These are phyloP conservation scores for Hypsizygus marmoreus DNA, from an alignment of 768 basidiomycete species.

Conservation along the genomic window DNA sequence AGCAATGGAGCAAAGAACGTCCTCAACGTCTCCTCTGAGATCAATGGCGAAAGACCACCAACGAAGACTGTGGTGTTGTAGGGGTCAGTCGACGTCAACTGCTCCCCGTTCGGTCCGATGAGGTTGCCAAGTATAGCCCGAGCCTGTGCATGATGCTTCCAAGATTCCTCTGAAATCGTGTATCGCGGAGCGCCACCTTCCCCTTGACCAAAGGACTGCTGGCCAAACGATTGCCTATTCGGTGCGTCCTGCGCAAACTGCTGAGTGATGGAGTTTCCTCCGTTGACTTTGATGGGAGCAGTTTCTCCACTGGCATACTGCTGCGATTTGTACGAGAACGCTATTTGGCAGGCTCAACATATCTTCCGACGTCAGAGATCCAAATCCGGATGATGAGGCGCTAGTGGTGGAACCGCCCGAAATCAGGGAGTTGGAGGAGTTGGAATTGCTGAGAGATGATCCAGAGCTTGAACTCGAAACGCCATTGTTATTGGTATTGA, in stretches of 20 bases:
- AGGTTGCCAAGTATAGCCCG: conserved; percentile 80
- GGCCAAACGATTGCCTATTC: no score
- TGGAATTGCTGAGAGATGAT: conserved; percentile 52
- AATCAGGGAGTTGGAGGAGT: conserved; percentile 52
- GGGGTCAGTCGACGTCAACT: conserved; percentile 88
- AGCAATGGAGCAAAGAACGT: conserved; percentile 88
- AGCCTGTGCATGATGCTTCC: conserved; percentile 85
- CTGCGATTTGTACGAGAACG: conserved; percentile 48
- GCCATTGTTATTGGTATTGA: conserved; percentile 34
- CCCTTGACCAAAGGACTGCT: conserved; percentile 30
- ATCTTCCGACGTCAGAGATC: conserved; percentile 54
- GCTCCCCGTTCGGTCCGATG: conserved; percentile 85
- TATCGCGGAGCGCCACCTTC: conserved; percentile 50
- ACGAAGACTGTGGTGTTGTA: conserved; percentile 97
- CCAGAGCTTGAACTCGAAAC: conserved; percentile 46
- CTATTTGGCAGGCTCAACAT: conserved; percentile 49
- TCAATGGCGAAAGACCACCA: conserved; percentile 84
- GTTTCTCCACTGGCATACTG: conserved; percentile 44
- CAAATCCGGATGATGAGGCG: conserved; percentile 50
- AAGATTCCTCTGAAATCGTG: conserved; percentile 70
- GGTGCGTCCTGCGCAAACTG: conserved; percentile 45
- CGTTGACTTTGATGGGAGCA: conserved; percentile 26
- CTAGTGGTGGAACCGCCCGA: conserved; percentile 56
- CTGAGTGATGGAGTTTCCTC: conserved; percentile 37
- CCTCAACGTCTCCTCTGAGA: conserved; percentile 88